Base-by-base conservation (phyloP, 208 protist species). In the Wallacemonas sp. region DNA sequence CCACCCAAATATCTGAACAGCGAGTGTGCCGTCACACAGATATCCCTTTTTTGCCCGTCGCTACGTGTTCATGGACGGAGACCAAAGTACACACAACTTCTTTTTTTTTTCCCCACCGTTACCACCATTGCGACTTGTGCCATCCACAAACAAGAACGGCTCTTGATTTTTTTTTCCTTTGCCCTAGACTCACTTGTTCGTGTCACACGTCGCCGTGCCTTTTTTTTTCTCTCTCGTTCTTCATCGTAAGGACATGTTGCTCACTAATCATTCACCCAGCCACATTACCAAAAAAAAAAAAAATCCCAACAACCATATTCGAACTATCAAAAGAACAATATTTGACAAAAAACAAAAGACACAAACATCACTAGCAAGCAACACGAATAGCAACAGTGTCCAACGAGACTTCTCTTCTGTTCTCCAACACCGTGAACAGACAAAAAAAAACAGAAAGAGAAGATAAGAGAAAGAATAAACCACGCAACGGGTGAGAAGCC, bases 21-120 rank as follows among this genome's bases (percentile, higher is more conserved):
- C 36, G 56, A 58, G 51, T 58, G 51, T 58, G 14, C 56, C 39
- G 41, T 47, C 39, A 24, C 47, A 12, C 21, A 19, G 22, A 22
- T 62, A 36, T 47, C 14, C n/a, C 47, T 62, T 30, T 62, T 11
- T 47, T 62, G 39, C 41, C 56, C 41, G 39, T 62, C 41, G 31
- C 42, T 55, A 21, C 17, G 41, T 19, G 31, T 66, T 55, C 61
- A 27, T 12, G 61, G 39, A 42, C 44, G 44, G 41, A 49, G 36
- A 53, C 46, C 46, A 53, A 49, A 33, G 42, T 55, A 56, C 44
- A 66, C 44, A 56, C 33, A 28, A 56, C 17, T 41, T 39, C 2
- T 27, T 51, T 66, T 55, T 56, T 44, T 55, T 55, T 55, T 34
- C 1, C 14, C 28, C 36, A 41, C 36, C 36, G 14, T 14, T 41